Percentiles rank a stretch among this genome's conserved stretches.
phyloP scores from a whole-genome alignment of 495 filamentous ascomycete genomes.

The Aspergillus cristatus region DNA sequence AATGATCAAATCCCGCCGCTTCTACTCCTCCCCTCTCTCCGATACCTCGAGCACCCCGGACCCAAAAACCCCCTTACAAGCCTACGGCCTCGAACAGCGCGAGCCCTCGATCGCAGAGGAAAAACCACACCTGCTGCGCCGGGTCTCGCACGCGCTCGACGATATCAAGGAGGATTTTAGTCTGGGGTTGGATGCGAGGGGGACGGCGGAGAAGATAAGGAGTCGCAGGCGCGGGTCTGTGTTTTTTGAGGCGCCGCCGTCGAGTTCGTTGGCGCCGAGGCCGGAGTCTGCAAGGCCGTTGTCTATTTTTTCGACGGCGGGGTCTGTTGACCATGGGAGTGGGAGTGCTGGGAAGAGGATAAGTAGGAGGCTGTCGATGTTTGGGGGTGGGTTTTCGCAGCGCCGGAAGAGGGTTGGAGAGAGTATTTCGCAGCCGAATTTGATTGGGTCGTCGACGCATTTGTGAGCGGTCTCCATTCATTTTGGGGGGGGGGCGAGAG shows the following conservation, averaged over 20 bases:
- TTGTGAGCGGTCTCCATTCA: conserved; percentile 4
- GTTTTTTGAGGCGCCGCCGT: conserved; percentile 7
- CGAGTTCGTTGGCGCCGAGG: conserved; percentile 9
- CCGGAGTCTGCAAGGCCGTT: conserved; percentile 17
- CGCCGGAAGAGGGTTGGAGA: conserved; percentile 10
- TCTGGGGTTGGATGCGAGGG: conserved; percentile 18
- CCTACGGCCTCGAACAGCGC: conserved; percentile 33
- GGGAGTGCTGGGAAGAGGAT: conserved; percentile 9
- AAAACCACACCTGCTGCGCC: conserved; percentile 22
- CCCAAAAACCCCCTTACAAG: conserved; percentile 23
- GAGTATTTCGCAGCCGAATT: conserved; percentile 31
- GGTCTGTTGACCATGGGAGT: too few relatives aligned
- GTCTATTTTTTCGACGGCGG: conserved; percentile 17
- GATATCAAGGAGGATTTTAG: conserved; percentile 34
- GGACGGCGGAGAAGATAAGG: conserved; percentile 19
- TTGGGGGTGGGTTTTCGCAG: conserved; percentile 8
- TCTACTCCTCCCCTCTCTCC: conserved; percentile 33
- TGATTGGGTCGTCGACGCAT: conserved; percentile 31
- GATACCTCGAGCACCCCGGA: conserved; percentile 20
- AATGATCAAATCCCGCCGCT: conserved; percentile 23
- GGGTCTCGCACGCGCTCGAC: conserved; percentile 32
- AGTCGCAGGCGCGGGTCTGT: conserved; percentile 19
- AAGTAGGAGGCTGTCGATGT: conserved; percentile 22
- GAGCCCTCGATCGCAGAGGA: conserved; percentile 26
- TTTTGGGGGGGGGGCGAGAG: too few relatives aligned